These are phyloP conservation scores for Aspergillus latus DNA, from an alignment of 2,329 filamentous ascomycete genomes.

Conservation along the genomic window DNA sequence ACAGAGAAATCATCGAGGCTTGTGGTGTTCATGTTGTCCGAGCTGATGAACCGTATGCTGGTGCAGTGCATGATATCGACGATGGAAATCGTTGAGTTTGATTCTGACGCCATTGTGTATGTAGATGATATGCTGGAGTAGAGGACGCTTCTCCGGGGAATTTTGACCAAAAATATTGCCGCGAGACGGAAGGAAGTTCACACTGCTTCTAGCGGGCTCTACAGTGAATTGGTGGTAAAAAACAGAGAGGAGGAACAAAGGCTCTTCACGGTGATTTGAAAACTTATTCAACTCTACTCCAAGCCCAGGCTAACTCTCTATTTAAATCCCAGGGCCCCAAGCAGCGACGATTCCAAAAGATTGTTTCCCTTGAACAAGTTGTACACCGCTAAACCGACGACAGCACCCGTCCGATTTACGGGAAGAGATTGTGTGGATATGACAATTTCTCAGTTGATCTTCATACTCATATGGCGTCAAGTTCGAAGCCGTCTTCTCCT, in stretches of 20 bases:
- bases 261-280: neutral
- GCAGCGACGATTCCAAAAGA: conserved; percentile 8
- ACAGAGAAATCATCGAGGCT: conserved; percentile 11
- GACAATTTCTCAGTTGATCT: conserved; percentile 12
- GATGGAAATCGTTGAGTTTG: neutral
- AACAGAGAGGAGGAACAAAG: neutral
- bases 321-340: conserved; percentile 18
- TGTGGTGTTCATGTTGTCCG: neutral
- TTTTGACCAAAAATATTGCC: neutral
- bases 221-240: neutral
- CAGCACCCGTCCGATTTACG: conserved; percentile 16
- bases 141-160: neutral
- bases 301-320: conserved; percentile 5
- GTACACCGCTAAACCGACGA: conserved; percentile 23
- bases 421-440: conserved; percentile 10
- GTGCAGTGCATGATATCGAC: neutral
- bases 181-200: neutral
- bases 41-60: neutral
- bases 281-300: neutral
- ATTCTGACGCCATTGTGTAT: neutral
- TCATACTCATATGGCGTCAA: conserved; percentile 10
- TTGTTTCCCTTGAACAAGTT: conserved; percentile 12
- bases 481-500: conserved; percentile 13
- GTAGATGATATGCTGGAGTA: neutral
- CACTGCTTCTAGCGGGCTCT: neutral